Evolutionary conservation across 2,329 filamentous ascomycete species (phyloP), one percentile per base, ranked within the genome.

Genomic region (Fusarium agapanthi): DNA sequence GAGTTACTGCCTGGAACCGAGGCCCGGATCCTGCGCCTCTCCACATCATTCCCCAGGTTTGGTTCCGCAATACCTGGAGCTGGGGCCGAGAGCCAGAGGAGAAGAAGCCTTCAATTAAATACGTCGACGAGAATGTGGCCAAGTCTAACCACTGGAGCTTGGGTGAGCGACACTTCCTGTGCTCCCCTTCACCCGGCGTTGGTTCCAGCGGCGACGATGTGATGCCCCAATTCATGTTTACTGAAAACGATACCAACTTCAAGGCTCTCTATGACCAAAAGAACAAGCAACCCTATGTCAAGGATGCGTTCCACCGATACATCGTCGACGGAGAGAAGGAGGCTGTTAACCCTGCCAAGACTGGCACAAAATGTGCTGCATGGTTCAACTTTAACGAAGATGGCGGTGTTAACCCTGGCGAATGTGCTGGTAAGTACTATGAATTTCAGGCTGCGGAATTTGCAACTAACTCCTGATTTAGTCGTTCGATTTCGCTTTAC

Each of bases 1-100:
- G 96, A 78, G 92, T 98, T 48, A 98, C 95, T 16, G 95, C 95
- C 48, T 98, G 96, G 92, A 98, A 98, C 80, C 90, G 96, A 76
- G 95, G 96, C 22, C 93, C 94, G 12, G 94, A 98, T 59, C 90
- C 94, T 20, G 95, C 96, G 20, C 95, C 95, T 28, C 85, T 98
- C 61, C 96, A 98, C 82, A 97, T 98, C 78, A 86, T 98, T 47
- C 95, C 95, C 14, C 96, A 98, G 68, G 90, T 97, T 58, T 98
- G 95, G 94, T 98, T 98, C 86, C 91, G 95, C 73, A 98, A 98
- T 81, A 98, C 95, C 7, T 98, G 96, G 96, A 90, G 93, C 43
- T 98, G 95, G 95, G 95, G 95, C 28, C 89, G 92, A 71, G 93
- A 97, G 78, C 81, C 90, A 16, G 85, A 87, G 35, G 89, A 92